phyloP scores from a whole-genome alignment of 352 stramenopile species.

The Phytophthora hibernalis region DNA sequence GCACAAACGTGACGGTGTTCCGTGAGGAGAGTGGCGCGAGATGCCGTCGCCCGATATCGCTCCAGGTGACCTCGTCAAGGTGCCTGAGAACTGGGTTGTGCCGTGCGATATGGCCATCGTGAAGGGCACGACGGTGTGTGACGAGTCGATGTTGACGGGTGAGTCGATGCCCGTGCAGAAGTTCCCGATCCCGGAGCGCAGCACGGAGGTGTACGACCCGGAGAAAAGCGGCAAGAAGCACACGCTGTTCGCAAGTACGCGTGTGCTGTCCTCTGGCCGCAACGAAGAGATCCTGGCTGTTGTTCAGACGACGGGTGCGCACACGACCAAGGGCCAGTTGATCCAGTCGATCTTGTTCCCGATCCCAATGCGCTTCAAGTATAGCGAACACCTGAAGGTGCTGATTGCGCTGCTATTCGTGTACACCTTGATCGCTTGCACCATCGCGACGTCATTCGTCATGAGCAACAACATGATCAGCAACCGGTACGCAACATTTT shows the following conservation, averaged over 20 bases:
- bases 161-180: conserved; percentile 84
- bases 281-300: conserved; percentile 65
- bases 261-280: conserved; percentile 47
- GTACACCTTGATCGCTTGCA: conserved; percentile 58
- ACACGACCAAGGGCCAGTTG: conserved; percentile 77
- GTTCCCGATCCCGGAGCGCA: conserved; percentile 52
- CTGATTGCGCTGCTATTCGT: conserved; percentile 69
- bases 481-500: conserved; percentile 52
- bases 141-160: conserved; percentile 63
- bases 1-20: conserved; percentile 60
- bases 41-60: conserved; percentile 47
- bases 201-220: conserved; percentile 42
- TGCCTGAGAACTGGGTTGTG: conserved; percentile 54
- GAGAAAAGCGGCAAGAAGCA: conserved; percentile 59
- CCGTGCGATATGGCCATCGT: conserved; percentile 68
- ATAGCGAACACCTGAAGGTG: conserved; percentile 80
- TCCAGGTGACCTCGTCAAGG: conserved; percentile 55
- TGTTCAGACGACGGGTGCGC: conserved; percentile 70
- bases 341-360: conserved; percentile 83
- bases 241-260: conserved; percentile 82
- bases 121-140: conserved; percentile 50
- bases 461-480: conserved; percentile 47
- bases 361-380: conserved; percentile 84
- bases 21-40: conserved; percentile 49
- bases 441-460: conserved; percentile 41